Evolutionary conservation across 148 eudicot genomes (phyloP), one percentile per base, ranked within the genome.

Genomic region (Silene uniflora): DNA sequence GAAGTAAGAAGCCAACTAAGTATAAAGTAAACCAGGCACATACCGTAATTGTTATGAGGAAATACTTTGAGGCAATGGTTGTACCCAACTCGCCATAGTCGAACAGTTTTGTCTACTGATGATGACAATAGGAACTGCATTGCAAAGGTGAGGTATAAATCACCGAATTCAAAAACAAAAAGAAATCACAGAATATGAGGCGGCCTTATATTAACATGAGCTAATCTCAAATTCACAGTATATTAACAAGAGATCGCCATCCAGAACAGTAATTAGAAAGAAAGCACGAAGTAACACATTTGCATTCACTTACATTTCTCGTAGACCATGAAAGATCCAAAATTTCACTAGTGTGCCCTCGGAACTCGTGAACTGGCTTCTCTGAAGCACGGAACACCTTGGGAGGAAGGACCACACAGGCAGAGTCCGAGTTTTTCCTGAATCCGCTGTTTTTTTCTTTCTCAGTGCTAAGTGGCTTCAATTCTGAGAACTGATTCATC

Each of bases 241-340:
- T 39, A 39, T 39, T 39, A 35, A 35, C 2, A 35, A 1, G 39
- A 35, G 4, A 35, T 5, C 39, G 39, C 39, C 6, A 3, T 35
- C 5, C 39, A 35, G 2, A 35, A 9, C 58, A 58, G 42, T 58
- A 58, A 7, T 46, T 16, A 4, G 62, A 60, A 69, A 18, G 4
- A 14, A 59, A 32, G n/a, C 14, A 44, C 4, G 7, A 67, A 44
- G 35, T 59, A 49, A 73, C 68, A 29, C 18, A 44, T 73, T 29
- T 44, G 69, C 64, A 42, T 27, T 58, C 63, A 78, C 84, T 78
- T 78, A 82, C 84, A 74, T 82, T 76, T 17, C 14, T 72, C 27
- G 72, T 83, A 11, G 98, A 94, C 98, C 98, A 94, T 47, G 98
- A 90, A 42, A 94, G 87, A 83, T 89, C 93, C 86, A 92, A 83